Evolutionary conservation across 1,284 basidiomycete species (phyloP), one percentile per base, ranked within the genome.

Genomic region (Cutaneotrichosporon cavernicola): DNA sequence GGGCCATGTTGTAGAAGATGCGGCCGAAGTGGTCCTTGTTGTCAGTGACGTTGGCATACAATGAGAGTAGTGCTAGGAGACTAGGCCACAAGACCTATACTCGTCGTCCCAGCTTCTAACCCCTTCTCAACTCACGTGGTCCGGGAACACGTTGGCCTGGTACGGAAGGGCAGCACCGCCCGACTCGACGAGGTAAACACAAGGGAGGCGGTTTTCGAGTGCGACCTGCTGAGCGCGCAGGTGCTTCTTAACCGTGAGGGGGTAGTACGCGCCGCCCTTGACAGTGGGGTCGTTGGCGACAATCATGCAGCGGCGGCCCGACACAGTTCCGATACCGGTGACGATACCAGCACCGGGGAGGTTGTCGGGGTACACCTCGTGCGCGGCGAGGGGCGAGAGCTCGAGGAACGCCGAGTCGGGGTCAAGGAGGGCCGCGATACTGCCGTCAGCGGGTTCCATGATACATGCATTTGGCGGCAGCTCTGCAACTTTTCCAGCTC

Each of bases 1-100:
- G 64, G 65, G 90, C 92, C 92, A 96, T 97, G 75, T 97, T 97
- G 79, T 94, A 97, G 81, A 97, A 97, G 76, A 97, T 97, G 14
- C 93, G 86, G 10, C 94, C 94, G 75, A 97, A 97, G 79, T 97
- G 92, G 72, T 96, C 89, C 74, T 76, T 52, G 2, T 3, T 34
- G 62, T 63, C 52, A 63, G 62, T 51, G 5, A 6, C 31, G 30
- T 53, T 30, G 26, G 26, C 26, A 26, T 26, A 26, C 26, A 26
- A 26, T 26, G 26, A 26, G 26, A 26, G 26, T 26, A 3, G 26
- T 26, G 26, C 26, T 26, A 26, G 26, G 26, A 3, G 3, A 26
- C 26, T 26, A 40, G 13, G 16, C 5, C 38, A 40, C 38, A 40
- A 16, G 13, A 14, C 38, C 13, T 11, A 1, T 40, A 16, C 13